Conservation (phyloP, 495 filamentous ascomycete species). For the Aspergillus biplanus region DNA sequence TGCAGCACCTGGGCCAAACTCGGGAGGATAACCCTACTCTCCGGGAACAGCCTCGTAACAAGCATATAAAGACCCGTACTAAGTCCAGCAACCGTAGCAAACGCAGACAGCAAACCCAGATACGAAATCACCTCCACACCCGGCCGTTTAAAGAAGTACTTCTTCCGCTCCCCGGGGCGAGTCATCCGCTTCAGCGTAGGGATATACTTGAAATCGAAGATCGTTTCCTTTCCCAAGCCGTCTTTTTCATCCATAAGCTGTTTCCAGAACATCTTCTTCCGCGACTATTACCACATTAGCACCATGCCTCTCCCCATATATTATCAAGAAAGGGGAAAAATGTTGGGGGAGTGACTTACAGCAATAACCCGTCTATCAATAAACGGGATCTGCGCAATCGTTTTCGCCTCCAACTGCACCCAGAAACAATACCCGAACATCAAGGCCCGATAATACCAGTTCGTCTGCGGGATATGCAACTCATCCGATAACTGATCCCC, state of each 20-base stretch:
- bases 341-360: slow-evolving; percentile 23
- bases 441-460: slow-evolving; percentile 59
- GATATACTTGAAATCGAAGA: slow-evolving; percentile 68
- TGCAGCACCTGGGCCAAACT: no score
- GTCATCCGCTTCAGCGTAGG: slow-evolving; percentile 50
- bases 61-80: slow-evolving; percentile 4
- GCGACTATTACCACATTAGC: slow-evolving; percentile 26
- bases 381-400: slow-evolving; percentile 54
- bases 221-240: slow-evolving; percentile 57
- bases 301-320: neutral
- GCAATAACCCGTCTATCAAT: slow-evolving; percentile 62
- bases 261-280: slow-evolving; percentile 55
- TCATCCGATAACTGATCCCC: slow-evolving; percentile 61
- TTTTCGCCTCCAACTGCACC: slow-evolving; percentile 58
- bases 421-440: slow-evolving; percentile 71
- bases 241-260: slow-evolving; percentile 58
- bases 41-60: slow-evolving; percentile 5
- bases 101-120: slow-evolving; percentile 33
- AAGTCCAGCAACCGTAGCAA: slow-evolving; percentile 23
- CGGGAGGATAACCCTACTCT: no score
- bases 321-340: neutral
- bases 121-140: slow-evolving; percentile 37
- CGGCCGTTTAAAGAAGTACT: slow-evolving; percentile 26
- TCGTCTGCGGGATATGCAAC: slow-evolving; percentile 61
- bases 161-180: slow-evolving; percentile 31